Conservation (phyloP, 176 grass and related monocot genomes). For the Metroxylon sagu region DNA sequence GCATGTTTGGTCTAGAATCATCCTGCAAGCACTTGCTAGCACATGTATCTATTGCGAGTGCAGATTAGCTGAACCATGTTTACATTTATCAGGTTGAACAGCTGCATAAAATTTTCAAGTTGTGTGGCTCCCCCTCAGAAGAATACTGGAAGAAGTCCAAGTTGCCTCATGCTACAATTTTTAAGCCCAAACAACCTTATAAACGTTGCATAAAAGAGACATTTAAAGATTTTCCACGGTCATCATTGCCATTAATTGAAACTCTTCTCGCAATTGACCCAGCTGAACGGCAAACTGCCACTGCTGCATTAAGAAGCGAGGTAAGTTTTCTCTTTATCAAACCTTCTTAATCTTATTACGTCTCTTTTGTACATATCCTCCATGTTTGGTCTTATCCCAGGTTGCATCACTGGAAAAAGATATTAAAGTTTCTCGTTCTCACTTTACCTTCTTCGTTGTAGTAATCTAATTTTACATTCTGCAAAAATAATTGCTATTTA, state of each 20-base stretch:
- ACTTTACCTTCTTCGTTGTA: too few species aligned
- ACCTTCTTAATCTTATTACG: neutral
- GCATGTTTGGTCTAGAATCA: too few species aligned
- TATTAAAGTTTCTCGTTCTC: too few species aligned
- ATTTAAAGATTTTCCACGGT: slow-evolving; percentile 14
- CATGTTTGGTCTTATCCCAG: too few species aligned
- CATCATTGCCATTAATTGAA: slow-evolving; percentile 17
- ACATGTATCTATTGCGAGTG: too few species aligned
- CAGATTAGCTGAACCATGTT: neutral
- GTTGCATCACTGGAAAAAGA: too few species aligned
- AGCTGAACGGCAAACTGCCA: slow-evolving; percentile 10
- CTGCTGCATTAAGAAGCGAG: slow-evolving; percentile 16
- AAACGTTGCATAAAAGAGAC: slow-evolving; percentile 14
- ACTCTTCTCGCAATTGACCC: slow-evolving; percentile 20
- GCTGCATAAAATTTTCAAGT: slow-evolving; percentile 18
- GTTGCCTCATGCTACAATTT: slow-evolving; percentile 22
- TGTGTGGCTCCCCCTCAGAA: slow-evolving; percentile 14
- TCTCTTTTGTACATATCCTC: too few species aligned
- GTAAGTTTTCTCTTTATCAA: neutral
- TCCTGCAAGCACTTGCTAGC: too few species aligned
- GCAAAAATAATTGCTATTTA: too few species aligned
- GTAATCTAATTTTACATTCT: too few species aligned
- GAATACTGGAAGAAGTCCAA: slow-evolving; percentile 22
- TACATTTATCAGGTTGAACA: slow-evolving; percentile 8
- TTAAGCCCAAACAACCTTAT: slow-evolving; percentile 17